These are phyloP conservation scores for Panaeolus papilionaceus DNA, from an alignment of 768 basidiomycete genomes.

Conservation along the genomic window DNA sequence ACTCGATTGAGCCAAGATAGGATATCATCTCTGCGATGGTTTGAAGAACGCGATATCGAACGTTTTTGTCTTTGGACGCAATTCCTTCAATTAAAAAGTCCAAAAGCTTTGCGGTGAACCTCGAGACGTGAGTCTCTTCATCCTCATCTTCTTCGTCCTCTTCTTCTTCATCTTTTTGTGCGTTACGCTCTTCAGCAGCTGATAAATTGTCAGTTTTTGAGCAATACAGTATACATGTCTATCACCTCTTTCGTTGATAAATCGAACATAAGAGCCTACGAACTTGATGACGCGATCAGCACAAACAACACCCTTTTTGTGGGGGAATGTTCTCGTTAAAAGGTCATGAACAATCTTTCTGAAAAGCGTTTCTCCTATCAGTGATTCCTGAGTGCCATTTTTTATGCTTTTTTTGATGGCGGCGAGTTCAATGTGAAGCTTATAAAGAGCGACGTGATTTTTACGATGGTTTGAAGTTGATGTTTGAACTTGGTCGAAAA, in stretches of 20 bases:
- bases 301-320: constrained; percentile 81
- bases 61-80: constrained; percentile 84
- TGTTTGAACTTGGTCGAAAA: constrained; percentile 82
- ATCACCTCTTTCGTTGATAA: constrained; percentile 78
- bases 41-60: constrained; percentile 81
- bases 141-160: constrained; percentile 48
- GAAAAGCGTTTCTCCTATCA: constrained; percentile 81
- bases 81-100: constrained; percentile 79
- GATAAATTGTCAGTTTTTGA: constrained; percentile 32
- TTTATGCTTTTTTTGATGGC: constrained; percentile 53
- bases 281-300: constrained; percentile 87
- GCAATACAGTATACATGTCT: not conserved
- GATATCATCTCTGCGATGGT: constrained; percentile 82
- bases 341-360: constrained; percentile 66
- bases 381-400: constrained; percentile 52
- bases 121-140: constrained; percentile 67
- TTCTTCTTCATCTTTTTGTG: constrained; percentile 43
- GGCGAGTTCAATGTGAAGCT: constrained; percentile 74
- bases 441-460: constrained; percentile 84
- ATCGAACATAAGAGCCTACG: constrained; percentile 76
- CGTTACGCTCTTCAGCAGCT: constrained; percentile 40
- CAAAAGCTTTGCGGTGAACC: constrained; percentile 71
- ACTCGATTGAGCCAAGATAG: constrained; percentile 89
- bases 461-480: constrained; percentile 86
- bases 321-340: constrained; percentile 62